Percentiles rank a stretch among this genome's conserved stretches.
phyloP scores from a whole-genome alignment of 192 early-diverging fungal genomes.

The Podila epigama region DNA sequence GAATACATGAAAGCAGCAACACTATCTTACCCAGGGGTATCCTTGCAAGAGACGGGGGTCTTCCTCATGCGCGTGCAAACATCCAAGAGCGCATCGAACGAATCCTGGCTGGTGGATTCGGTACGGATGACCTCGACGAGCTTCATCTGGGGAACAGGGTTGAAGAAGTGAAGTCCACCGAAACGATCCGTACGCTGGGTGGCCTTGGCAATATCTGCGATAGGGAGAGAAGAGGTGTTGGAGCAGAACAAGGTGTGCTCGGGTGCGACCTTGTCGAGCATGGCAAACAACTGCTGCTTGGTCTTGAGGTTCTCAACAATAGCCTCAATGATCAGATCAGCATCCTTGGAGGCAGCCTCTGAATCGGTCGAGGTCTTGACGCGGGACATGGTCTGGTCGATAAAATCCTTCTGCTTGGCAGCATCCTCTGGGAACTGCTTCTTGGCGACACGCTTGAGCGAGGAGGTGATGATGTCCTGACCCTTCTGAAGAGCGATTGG shows the following conservation, averaged over 20 bases:
- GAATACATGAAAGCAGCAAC: background rate
- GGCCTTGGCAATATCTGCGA: conserved; percentile 79
- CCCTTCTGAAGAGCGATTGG: conserved; percentile 79
- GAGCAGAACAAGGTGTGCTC: conserved; percentile 80
- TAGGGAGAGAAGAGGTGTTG: conserved; percentile 93
- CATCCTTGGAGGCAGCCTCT: conserved; percentile 59
- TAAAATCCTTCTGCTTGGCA: conserved; percentile 65
- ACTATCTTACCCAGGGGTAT: conserved; percentile 85
- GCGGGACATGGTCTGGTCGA: conserved; percentile 74
- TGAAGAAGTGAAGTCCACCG: conserved; percentile 96
- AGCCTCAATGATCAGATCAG: conserved; percentile 93
- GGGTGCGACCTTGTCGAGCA: conserved; percentile 77
- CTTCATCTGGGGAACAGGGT: conserved; percentile 99
- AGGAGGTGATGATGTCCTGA: conserved; percentile 81
- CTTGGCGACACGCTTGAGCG: conserved; percentile 87
- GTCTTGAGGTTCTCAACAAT: conserved; percentile 92
- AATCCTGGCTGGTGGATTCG: conserved; percentile 61
- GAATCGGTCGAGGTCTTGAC: conserved; percentile 75
- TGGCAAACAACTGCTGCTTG: conserved; percentile 85
- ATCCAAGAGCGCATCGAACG: conserved; percentile 68
- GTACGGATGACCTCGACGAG: conserved; percentile 93
- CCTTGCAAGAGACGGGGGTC: conserved; percentile 91
- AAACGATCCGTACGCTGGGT: conserved; percentile 66
- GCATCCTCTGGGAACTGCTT: conserved; percentile 83
- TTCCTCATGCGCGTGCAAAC: conserved; percentile 85